phyloP scores from a whole-genome alignment of 805 yeast species.

The Yarrowia osloensis region DNA sequence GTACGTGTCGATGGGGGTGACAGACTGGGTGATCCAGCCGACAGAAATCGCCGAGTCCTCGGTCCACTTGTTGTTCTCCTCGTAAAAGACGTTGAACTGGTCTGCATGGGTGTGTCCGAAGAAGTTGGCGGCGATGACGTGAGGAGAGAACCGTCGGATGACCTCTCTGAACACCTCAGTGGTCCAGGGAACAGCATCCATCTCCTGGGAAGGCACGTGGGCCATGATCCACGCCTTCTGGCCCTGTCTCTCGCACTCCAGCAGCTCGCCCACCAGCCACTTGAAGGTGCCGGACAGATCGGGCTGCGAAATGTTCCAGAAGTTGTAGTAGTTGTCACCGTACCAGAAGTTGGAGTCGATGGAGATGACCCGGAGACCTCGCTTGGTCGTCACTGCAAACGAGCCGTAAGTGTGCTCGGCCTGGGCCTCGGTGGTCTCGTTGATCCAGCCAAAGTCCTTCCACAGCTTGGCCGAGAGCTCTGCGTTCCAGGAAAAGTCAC shows the following conservation, averaged over 20 bases:
- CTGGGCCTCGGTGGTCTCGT: background rate
- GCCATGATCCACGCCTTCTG: slow-evolving; percentile 44
- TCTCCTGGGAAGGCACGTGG: slow-evolving; percentile 63
- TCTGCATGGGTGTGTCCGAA: slow-evolving; percentile 73
- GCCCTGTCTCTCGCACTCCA: background rate
- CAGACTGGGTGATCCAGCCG: slow-evolving; percentile 67
- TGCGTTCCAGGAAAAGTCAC: background rate
- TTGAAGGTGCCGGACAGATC: background rate
- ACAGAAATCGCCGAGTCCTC: slow-evolving; percentile 47
- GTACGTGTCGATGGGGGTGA: slow-evolving; percentile 59
- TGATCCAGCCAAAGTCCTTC: background rate
- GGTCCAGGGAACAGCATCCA: slow-evolving; percentile 57
- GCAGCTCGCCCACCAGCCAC: background rate
- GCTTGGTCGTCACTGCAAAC: background rate
- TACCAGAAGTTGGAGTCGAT: background rate
- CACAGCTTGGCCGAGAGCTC: background rate
- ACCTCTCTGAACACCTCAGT: slow-evolving; percentile 57
- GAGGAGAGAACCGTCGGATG: slow-evolving; percentile 66
- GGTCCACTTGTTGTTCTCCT: slow-evolving; percentile 47
- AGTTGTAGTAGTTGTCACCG: background rate
- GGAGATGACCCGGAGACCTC: background rate
- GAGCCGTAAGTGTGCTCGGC: background rate
- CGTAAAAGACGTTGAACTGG: slow-evolving; percentile 62
- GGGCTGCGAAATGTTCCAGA: background rate
- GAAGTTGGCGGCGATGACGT: slow-evolving; percentile 66